A percentile compares a stretch with the other conserved stretches of the same genome.
Evolutionary conservation across 257 asterid genomes (phyloP).

Genomic region (Penstemon eatonii): DNA sequence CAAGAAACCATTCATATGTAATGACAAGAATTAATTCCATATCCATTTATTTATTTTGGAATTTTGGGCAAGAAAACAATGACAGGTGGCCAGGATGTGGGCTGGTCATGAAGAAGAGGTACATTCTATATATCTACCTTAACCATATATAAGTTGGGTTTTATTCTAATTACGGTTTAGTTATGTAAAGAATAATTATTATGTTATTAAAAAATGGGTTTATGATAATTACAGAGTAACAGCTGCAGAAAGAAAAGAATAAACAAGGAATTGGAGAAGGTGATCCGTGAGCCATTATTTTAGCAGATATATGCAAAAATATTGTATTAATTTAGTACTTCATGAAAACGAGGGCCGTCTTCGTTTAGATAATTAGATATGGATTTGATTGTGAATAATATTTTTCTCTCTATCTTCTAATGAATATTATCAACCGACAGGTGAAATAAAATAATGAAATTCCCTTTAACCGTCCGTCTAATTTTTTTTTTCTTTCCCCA

Average conservation of each 20-base stretch:
- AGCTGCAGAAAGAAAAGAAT: conserved; percentile 16
- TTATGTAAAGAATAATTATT: not conserved
- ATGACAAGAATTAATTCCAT: conserved; percentile 26
- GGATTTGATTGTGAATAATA: no score
- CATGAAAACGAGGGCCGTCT: no score
- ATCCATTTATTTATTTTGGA: conserved; percentile 4
- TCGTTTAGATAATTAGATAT: no score
- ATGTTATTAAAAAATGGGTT: conserved; percentile 9
- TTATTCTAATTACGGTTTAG: conserved; percentile 22
- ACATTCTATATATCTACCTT: conserved; percentile 20
- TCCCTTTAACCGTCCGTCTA: no score
- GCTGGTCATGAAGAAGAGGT: conserved; percentile 13
- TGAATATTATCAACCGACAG: no score
- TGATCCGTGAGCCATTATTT: not conserved
- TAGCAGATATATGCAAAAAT: conserved; percentile 27
- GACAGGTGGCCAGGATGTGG: not conserved
- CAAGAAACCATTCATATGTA: conserved; percentile 5
- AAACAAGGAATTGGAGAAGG: not conserved
- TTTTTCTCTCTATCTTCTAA: no score
- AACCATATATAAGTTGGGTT: conserved; percentile 19
- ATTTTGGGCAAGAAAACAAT: not conserved
- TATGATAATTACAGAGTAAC: conserved; percentile 33
- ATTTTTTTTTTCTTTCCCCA: no score
- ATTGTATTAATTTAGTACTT: not conserved
- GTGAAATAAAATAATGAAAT: no score